A percentile compares a stretch with the other conserved stretches of the same genome.
Evolutionary conservation across 1,139 yeast genomes (phyloP).

Genomic region (Taphrina betulina): DNA sequence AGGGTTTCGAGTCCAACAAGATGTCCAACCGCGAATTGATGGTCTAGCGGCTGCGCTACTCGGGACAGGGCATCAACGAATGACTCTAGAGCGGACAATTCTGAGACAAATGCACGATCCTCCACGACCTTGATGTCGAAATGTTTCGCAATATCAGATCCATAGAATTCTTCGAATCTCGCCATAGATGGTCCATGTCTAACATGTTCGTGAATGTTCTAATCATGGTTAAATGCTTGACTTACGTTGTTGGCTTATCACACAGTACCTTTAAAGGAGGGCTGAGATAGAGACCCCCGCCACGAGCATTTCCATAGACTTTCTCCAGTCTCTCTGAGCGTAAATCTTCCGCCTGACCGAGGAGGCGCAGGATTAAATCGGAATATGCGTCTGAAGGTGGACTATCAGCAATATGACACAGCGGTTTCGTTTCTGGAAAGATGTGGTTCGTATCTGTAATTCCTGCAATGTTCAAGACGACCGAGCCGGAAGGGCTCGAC

Average conservation of each 20-base stretch:
- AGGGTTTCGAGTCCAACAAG: constrained; percentile 28
- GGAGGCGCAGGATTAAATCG: constrained; percentile 23
- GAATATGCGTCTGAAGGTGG: constrained; percentile 34
- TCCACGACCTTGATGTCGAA: constrained; percentile 32
- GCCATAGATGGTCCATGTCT: constrained; percentile 31
- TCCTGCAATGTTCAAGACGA: constrained; percentile 32
- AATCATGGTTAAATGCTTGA: not conserved
- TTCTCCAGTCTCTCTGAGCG: constrained; percentile 20
- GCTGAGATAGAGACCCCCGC: constrained; percentile 30
- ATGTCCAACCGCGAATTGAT: constrained; percentile 27
- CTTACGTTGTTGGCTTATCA: constrained; percentile 6
- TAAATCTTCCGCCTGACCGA: constrained; percentile 28
- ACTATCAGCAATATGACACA: constrained; percentile 29
- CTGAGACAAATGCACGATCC: constrained; percentile 34
- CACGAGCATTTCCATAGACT: constrained; percentile 32
- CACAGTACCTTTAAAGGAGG: constrained; percentile 26
- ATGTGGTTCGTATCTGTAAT: constrained; percentile 26
- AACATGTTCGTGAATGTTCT: constrained; percentile 30
- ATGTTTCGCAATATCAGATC: constrained; percentile 18
- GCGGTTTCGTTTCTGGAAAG: constrained; percentile 31
- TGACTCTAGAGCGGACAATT: constrained; percentile 32
- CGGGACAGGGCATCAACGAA: constrained; percentile 28
- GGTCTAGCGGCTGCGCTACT: constrained; percentile 9
- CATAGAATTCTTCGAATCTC: constrained; percentile 18
- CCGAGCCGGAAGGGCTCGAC: constrained; percentile 19